Conservation (phyloP, 225 moss, liverwort and hornwort genomes). For the Climacium dendroides region DNA sequence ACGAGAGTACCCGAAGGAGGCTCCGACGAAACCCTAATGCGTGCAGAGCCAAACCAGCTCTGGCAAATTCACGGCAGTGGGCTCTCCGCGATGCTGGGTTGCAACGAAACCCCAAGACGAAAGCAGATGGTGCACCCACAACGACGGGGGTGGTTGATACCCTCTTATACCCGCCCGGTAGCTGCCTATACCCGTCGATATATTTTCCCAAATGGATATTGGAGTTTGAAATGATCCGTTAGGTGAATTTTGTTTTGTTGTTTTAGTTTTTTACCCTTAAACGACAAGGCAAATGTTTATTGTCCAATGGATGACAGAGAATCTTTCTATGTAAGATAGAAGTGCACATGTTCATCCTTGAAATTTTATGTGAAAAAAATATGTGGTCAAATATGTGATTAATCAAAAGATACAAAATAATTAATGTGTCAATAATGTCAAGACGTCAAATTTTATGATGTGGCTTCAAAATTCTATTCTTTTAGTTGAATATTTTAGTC, state of each 20-base stretch:
- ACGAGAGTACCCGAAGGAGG: background rate
- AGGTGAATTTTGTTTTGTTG: background rate
- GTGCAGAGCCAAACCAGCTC: background rate
- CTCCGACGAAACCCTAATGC: conserved; percentile 14
- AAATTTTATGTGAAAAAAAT: too few species aligned
- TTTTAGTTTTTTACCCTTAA: background rate
- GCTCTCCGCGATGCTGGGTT: background rate
- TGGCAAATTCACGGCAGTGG: background rate
- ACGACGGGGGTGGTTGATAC: background rate
- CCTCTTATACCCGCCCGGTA: background rate
- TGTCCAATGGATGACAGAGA: too few species aligned
- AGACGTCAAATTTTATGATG: too few species aligned
- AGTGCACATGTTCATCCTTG: too few species aligned
- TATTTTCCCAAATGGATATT: too few species aligned
- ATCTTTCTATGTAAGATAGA: too few species aligned
- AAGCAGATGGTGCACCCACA: background rate
- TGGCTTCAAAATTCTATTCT: too few species aligned
- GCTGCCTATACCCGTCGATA: background rate
- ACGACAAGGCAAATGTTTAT: too few species aligned
- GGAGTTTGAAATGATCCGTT: background rate
- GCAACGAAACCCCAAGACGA: background rate
- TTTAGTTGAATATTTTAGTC: too few species aligned
- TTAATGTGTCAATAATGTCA: too few species aligned
- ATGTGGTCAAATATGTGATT: too few species aligned
- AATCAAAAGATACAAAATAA: too few species aligned